These are phyloP conservation scores for Lepidopterella palustris DNA, from an alignment of 495 filamentous ascomycete genomes.

Conservation along the genomic window DNA sequence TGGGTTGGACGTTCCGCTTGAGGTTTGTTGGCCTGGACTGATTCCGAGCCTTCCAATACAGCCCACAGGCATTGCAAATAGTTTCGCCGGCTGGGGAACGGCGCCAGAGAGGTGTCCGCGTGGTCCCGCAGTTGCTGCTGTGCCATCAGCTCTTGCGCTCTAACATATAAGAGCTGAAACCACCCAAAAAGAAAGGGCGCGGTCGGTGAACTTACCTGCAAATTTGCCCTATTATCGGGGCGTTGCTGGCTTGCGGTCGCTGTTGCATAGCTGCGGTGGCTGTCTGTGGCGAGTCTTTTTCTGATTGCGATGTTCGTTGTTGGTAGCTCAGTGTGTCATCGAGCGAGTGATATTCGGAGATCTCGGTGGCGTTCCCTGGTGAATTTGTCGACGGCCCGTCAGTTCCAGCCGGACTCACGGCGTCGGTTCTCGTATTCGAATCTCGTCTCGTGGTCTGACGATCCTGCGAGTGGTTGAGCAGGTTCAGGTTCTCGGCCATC, in stretches of 20 bases:
- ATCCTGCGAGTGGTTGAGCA: conserved; percentile 18
- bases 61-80: conserved; percentile 96
- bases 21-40: conserved; percentile 81
- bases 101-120: conserved; percentile 89
- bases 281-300: conserved; percentile 1
- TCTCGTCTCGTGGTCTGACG: not conserved
- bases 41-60: conserved; percentile 92
- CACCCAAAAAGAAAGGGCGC: not conserved
- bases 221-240: conserved; percentile 22
- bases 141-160: not conserved
- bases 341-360: conserved; percentile 27
- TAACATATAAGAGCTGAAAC: not conserved
- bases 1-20: conserved; percentile 47
- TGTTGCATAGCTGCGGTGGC: conserved; percentile 7
- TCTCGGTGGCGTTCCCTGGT: not conserved
- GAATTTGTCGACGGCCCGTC: not conserved
- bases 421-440: not conserved
- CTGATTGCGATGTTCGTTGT: conserved; percentile 1
- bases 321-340: conserved; percentile 22
- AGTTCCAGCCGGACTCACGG: not conserved
- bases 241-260: conserved; percentile 8
- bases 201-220: conserved; percentile 21
- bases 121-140: conserved; percentile 86
- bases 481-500: conserved; percentile 26
- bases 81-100: conserved; percentile 86